A percentile compares a stretch with the other conserved stretches of the same genome.
Evolutionary conservation across 305 asterid species (phyloP).

Genomic region (Fraxinus nigra): DNA sequence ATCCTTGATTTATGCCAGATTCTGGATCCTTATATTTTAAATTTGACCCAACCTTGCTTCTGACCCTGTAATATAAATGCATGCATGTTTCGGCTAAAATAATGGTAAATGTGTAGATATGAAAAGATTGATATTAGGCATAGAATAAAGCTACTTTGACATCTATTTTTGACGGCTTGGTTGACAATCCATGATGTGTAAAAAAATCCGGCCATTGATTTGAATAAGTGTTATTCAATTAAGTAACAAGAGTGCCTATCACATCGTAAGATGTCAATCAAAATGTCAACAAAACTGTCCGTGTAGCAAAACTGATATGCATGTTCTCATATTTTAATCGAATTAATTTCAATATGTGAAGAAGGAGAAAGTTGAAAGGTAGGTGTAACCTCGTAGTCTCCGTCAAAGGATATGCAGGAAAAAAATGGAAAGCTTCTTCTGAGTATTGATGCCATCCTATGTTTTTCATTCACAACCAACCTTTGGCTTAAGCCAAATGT

Average conservation of each 20-base stretch:
- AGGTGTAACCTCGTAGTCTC: slow-evolving; percentile 56
- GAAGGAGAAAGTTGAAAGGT: slow-evolving; percentile 30
- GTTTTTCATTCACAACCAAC: slow-evolving; percentile 29
- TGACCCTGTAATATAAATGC: background rate
- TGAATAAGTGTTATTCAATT: no score
- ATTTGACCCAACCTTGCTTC: background rate
- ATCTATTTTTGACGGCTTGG: no score
- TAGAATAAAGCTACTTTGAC: no score
- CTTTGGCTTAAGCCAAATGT: slow-evolving; percentile 34
- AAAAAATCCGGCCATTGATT: no score
- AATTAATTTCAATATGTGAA: background rate
- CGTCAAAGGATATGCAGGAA: slow-evolving; percentile 38
- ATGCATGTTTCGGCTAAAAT: slow-evolving; percentile 6
- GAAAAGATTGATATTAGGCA: no score
- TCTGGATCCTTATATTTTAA: slow-evolving; percentile 3
- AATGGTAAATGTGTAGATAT: slow-evolving; percentile 19
- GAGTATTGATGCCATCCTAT: slow-evolving; percentile 20
- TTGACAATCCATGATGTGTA: no score
- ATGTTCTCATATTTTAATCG: background rate
- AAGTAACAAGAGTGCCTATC: no score
- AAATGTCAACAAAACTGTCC: no score
- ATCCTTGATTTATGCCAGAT: slow-evolving; percentile 23
- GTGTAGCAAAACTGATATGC: no score
- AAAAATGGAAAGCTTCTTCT: slow-evolving; percentile 22
- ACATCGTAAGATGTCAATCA: no score